Percentiles rank a stretch among this genome's conserved stretches.
Conservation (phyloP, 441 rosid species). For the Populus tomentosa region DNA sequence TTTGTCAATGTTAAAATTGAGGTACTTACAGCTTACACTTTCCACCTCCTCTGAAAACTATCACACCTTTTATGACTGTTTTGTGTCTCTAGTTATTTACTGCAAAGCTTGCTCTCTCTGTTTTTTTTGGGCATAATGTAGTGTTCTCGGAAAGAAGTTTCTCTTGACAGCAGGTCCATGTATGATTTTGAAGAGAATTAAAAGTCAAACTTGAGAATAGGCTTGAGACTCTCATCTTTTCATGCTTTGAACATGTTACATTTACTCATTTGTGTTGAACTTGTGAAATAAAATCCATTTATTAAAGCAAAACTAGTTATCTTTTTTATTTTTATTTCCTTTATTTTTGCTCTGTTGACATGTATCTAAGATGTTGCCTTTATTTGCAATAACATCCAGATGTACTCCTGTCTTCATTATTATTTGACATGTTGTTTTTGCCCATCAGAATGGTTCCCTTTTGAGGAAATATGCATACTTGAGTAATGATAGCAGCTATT, state of each 20-base stretch:
- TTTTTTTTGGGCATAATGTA: neutral
- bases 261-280: neutral
- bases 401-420: conserved; percentile 10
- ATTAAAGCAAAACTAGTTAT: neutral
- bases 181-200: neutral
- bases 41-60: conserved; percentile 9
- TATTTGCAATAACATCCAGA: neutral
- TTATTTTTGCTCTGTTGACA: neutral
- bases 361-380: conserved; percentile 1
- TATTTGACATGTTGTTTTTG: conserved; percentile 8
- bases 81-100: neutral
- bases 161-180: neutral
- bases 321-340: neutral
- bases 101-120: neutral
- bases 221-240: neutral
- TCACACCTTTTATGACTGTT: conserved; percentile 8
- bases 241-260: neutral
- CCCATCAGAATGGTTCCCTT: conserved; percentile 78
- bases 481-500: conserved; percentile 93
- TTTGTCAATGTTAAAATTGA: conserved; percentile 85
- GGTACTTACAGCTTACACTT: conserved; percentile 42
- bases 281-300: neutral
- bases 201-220: neutral
- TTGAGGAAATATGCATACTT: conserved; percentile 83
- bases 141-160: neutral